phyloP scores from a whole-genome alignment of 176 grass and related monocot genomes.

The Avena atlantica region DNA sequence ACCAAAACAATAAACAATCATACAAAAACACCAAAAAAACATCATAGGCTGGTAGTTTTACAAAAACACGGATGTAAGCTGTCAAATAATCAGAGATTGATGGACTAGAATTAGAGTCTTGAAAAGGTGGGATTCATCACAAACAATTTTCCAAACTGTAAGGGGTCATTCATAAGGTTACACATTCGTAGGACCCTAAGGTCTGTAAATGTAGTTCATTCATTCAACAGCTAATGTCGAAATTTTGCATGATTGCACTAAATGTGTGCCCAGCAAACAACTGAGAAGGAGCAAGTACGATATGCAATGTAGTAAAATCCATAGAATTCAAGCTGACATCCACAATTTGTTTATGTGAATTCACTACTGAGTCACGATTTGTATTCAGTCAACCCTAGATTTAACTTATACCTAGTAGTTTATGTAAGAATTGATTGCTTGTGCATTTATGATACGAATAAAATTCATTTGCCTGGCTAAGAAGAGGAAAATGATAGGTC shows the following conservation, averaged over 20 bases:
- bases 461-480: constrained; percentile 13
- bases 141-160: background rate
- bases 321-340: constrained; percentile 23
- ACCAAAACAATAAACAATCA: constrained; percentile 39
- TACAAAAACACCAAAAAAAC: constrained; percentile 5
- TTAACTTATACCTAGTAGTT: background rate
- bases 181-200: background rate
- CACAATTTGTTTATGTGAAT: constrained; percentile 9
- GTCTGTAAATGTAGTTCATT: background rate
- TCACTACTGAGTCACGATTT: constrained; percentile 15
- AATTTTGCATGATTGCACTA: constrained; percentile 17
- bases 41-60: constrained; percentile 2
- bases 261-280: constrained; percentile 16
- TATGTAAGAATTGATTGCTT: background rate
- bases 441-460: background rate
- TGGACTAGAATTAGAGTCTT: constrained; percentile 6
- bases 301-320: constrained; percentile 11
- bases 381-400: background rate
- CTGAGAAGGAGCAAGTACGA: constrained; percentile 15
- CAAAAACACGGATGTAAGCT: background rate
- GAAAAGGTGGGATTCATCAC: background rate
- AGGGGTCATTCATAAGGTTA: constrained; percentile 15
- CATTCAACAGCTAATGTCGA: background rate
- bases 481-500: constrained; percentile 24
- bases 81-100: background rate